Evolutionary conservation across 2,329 filamentous ascomycete species (phyloP).

Genomic region (Seiridium cupressi): DNA sequence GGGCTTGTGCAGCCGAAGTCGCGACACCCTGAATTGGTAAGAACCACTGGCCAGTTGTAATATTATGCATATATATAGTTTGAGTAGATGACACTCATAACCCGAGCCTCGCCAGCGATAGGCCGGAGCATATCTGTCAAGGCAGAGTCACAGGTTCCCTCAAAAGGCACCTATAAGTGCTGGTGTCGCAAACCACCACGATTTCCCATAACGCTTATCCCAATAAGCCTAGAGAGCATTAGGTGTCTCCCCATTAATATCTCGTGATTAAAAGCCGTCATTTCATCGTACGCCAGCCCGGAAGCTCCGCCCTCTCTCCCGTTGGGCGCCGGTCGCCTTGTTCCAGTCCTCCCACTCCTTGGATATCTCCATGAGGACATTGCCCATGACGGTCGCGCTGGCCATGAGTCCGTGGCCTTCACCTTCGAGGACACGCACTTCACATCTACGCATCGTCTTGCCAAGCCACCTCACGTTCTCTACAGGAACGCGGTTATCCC

Average conservation of each 20-base stretch:
- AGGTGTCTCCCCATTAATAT: background rate
- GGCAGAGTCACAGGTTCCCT: too few relatives aligned
- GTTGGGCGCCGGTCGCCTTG: slow-evolving; percentile 45
- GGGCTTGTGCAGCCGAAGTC: too few relatives aligned
- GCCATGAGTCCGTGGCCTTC: slow-evolving; percentile 97
- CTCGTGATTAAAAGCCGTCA: background rate
- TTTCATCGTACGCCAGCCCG: slow-evolving; percentile 5
- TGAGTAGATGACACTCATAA: background rate
- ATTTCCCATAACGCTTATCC: background rate
- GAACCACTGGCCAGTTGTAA: too few relatives aligned
- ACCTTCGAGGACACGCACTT: slow-evolving; percentile 84
- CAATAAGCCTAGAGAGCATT: background rate
- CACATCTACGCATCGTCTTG: slow-evolving; percentile 88
- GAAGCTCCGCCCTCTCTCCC: slow-evolving; percentile 9
- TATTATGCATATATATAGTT: too few relatives aligned
- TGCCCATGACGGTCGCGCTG: slow-evolving; percentile 87
- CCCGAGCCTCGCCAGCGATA: background rate
- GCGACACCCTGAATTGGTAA: too few relatives aligned
- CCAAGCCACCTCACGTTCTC: slow-evolving; percentile 96
- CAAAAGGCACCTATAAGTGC: background rate
- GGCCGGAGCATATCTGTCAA: background rate
- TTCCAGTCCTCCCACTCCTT: slow-evolving; percentile 92
- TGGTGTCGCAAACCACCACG: background rate
- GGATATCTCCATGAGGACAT: slow-evolving; percentile 90
- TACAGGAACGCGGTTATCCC: slow-evolving; percentile 87